These are phyloP conservation scores for Candida ficus DNA, from an alignment of 805 yeast genomes.

Conservation along the genomic window DNA sequence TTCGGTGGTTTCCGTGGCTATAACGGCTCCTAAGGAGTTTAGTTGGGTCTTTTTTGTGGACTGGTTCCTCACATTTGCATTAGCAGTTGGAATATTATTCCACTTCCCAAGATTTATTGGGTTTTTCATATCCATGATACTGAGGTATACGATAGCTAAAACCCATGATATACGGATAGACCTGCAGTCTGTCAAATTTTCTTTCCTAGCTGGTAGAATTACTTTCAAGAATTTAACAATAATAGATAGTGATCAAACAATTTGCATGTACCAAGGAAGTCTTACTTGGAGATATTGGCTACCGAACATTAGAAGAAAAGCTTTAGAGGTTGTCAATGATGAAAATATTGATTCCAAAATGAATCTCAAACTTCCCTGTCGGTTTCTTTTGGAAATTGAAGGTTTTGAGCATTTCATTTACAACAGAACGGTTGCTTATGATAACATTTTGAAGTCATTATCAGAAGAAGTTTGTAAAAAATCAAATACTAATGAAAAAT, in stretches of 20 bases:
- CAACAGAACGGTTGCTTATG: slow-evolving; percentile 77
- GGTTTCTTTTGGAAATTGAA: slow-evolving; percentile 53
- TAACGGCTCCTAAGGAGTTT: too few relatives aligned
- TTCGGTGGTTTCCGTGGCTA: too few relatives aligned
- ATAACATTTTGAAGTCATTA: slow-evolving; percentile 45
- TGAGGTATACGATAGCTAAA: slow-evolving; percentile 61
- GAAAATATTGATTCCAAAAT: slow-evolving; percentile 22
- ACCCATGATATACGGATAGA: slow-evolving; percentile 51
- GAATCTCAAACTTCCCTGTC: slow-evolving; percentile 49
- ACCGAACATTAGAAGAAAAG: slow-evolving; percentile 31
- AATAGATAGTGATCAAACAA: slow-evolving; percentile 67
- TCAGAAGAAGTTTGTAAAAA: slow-evolving; percentile 15
- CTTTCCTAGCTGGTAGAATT: slow-evolving; percentile 78
- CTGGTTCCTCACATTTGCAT: slow-evolving; percentile 67
- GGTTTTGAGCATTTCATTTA: slow-evolving; percentile 84
- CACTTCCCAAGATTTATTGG: slow-evolving; percentile 75
- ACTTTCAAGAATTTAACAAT: slow-evolving; percentile 71
- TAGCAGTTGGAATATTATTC: slow-evolving; percentile 62
- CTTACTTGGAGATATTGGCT: slow-evolving; percentile 94
- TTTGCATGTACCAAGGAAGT: slow-evolving; percentile 65
- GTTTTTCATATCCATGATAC: slow-evolving; percentile 41
- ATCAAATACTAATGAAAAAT: slow-evolving; percentile 8
- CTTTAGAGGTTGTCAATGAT: slow-evolving; percentile 6
- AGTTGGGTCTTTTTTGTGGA: slow-evolving; percentile 80
- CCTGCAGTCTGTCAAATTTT: slow-evolving; percentile 69